Evolutionary conservation across 2,329 filamentous ascomycete genomes (phyloP).

Genomic region (Aspergillus sp.): DNA sequence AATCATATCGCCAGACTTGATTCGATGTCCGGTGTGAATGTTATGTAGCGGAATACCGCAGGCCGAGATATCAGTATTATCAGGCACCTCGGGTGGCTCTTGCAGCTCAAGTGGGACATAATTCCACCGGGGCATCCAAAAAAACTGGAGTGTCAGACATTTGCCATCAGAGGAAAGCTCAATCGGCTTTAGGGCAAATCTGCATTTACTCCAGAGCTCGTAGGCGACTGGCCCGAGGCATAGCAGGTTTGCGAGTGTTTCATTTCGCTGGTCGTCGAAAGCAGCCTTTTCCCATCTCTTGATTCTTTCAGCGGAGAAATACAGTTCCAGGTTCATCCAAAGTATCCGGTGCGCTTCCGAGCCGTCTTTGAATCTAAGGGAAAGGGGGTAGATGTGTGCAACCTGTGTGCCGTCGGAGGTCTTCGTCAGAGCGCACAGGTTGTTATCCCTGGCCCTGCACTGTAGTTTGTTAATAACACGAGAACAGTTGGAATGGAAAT

Average conservation of each 20-base stretch:
- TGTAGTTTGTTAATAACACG: background rate
- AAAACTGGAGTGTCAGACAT: background rate
- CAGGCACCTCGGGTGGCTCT: background rate
- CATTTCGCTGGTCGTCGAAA: background rate
- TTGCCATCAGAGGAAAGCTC: background rate
- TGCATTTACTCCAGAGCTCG: background rate
- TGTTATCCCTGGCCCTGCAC: background rate
- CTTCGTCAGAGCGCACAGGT: accelerated
- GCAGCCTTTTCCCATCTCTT: background rate
- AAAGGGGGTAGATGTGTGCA: background rate
- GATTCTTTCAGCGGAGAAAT: background rate
- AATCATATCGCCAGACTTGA: background rate
- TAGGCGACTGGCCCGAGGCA: background rate
- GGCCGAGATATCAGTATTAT: background rate
- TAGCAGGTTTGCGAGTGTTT: background rate
- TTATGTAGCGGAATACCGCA: background rate
- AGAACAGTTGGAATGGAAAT: no score
- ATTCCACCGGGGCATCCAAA: background rate
- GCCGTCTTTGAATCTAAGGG: background rate
- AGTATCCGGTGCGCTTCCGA: background rate
- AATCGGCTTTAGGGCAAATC: background rate
- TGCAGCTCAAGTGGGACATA: background rate
- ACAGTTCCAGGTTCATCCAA: background rate
- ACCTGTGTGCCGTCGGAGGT: background rate
- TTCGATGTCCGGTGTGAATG: background rate